phyloP scores from a whole-genome alignment of 2,329 filamentous ascomycete genomes.

The Exutisphaerella laricina region DNA sequence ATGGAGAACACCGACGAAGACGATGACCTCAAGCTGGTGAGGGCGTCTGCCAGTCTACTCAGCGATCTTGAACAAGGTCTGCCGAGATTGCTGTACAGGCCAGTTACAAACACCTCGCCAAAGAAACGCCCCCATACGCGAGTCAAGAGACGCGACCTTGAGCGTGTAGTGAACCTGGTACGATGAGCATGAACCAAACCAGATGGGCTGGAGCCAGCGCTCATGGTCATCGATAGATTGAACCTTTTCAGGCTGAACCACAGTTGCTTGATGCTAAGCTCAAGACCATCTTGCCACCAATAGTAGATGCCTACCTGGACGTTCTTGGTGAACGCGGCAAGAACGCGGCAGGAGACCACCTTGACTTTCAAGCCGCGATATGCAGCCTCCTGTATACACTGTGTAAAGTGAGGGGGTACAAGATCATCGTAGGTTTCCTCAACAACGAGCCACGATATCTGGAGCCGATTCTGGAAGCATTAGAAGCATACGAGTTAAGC shows the following conservation, averaged over 20 bases:
- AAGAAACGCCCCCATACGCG: constrained; percentile 32
- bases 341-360: constrained; percentile 12
- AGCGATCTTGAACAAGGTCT: constrained; percentile 40
- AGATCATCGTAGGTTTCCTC: constrained; percentile 84
- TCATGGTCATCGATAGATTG: constrained; percentile 49
- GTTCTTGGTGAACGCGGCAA: constrained; percentile 44
- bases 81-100: constrained; percentile 36
- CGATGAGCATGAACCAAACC: constrained; percentile 2
- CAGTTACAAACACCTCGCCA: constrained; percentile 19
- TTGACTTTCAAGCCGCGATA: constrained; percentile 60
- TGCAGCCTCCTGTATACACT: constrained; percentile 79
- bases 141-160: constrained; percentile 38
- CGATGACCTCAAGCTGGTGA: constrained; percentile 42
- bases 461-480: constrained; percentile 68
- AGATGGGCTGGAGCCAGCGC: constrained; percentile 6
- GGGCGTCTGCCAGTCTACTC: constrained; percentile 37
- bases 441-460: constrained; percentile 84
- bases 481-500: constrained; percentile 54
- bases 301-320: constrained; percentile 71
- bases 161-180: constrained; percentile 36
- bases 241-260: constrained; percentile 91
- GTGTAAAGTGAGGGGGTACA: constrained; percentile 90
- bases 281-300: constrained; percentile 64
- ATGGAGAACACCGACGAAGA: constrained; percentile 31
- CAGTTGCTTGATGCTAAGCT: constrained; percentile 86